These are phyloP conservation scores for Tuctoria greenei DNA, from an alignment of 176 grass and related monocot species.

Conservation along the genomic window DNA sequence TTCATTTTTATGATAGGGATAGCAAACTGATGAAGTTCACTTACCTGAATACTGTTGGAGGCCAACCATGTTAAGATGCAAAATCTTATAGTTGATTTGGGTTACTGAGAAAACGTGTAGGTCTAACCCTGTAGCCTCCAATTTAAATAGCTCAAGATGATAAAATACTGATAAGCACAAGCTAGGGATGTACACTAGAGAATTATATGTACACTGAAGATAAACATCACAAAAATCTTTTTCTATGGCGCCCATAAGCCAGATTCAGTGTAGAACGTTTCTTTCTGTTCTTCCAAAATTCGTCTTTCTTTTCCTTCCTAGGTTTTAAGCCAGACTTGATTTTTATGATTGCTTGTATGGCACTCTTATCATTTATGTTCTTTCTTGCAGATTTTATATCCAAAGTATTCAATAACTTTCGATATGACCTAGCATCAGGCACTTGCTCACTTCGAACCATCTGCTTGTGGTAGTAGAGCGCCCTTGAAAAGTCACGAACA, in stretches of 20 bases:
- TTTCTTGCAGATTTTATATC: conserved; percentile 70
- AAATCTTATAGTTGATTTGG: too few species aligned
- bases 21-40: too few species aligned
- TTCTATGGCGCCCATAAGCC: conserved; percentile 23
- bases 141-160: background rate
- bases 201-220: conserved; percentile 8
- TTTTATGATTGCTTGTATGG: conserved; percentile 66
- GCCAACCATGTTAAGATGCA: too few species aligned
- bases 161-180: background rate
- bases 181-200: background rate
- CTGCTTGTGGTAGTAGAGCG: conserved; percentile 88
- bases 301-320: conserved; percentile 79
- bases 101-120: too few species aligned
- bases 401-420: conserved; percentile 72
- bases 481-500: conserved; percentile 70
- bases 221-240: conserved; percentile 39
- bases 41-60: too few species aligned
- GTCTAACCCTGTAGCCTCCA: background rate
- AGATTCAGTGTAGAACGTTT: conserved; percentile 34
- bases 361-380: conserved; percentile 66
- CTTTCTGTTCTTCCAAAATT: conserved; percentile 92
- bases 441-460: conserved; percentile 77
- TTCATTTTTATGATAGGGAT: too few species aligned
- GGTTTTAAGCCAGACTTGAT: conserved; percentile 58
- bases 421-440: conserved; percentile 67